Base-by-base conservation (phyloP, 176 grass and related monocot genomes). In the Aegilops speltoides region DNA sequence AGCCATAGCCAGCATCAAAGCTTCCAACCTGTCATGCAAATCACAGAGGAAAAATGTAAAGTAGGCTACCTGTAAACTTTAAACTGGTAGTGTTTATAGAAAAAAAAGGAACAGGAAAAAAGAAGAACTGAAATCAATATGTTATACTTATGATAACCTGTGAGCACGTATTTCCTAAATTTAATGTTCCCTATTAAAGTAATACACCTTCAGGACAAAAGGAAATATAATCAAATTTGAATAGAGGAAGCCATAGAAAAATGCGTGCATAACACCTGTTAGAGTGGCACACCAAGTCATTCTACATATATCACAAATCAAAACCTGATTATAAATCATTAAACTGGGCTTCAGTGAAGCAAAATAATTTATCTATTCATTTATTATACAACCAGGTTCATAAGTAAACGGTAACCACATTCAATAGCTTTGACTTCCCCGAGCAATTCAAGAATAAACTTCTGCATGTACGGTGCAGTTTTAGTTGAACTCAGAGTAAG, bases 1-100 rank as follows among this genome's bases (percentile, higher is more conserved):
- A 96, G 62, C 97, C 97, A 87, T 98, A 96, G 54, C 96, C 93
- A 83, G 92, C 92, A 96, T 98, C 96, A 85, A 98, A 98, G 78
- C 96, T 98, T 79, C 96, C 96, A 48, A 96, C 93, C 91, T 95
- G 64, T 20, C 12, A 83, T 43, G 86, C 17, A 48, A 50, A 80
- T 77, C 33, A 67, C 59, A 67, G 8, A 79, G 54, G 15, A 12
- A 71, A 26, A 68, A 71, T 10, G 25, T 33, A 64, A 77, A 52
- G 65, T 56, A 63, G 38, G 59, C 23, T 17, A 26, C 50, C 8
- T 81, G 29, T 10, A n/a, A 59, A 59, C 56, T 59, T 59, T 85
- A 32, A 25, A 28, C 23, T 45, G 54, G 56, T 83, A 29, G 41
- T 23, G 29, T 33, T 74, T 65, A 56, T 37, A 60, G 57, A 76